Percentiles rank a stretch among this genome's conserved stretches.
These are phyloP conservation scores for Phytophthora aleatoria DNA, from an alignment of 352 stramenopile species.

Conservation along the genomic window DNA sequence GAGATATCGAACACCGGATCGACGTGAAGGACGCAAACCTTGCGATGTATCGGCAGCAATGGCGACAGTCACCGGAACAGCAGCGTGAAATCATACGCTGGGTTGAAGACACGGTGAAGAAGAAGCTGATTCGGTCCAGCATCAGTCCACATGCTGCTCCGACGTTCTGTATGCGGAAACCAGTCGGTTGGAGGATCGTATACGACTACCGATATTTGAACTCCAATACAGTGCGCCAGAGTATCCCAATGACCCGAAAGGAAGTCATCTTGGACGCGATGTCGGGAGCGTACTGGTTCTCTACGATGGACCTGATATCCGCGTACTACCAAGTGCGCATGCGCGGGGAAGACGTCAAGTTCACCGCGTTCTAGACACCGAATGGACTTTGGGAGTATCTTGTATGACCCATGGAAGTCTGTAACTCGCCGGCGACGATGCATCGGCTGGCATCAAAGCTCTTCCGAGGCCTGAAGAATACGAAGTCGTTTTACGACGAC, in stretches of 20 bases:
- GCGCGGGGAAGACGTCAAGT: neutral
- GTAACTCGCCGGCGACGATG: constrained; percentile 6
- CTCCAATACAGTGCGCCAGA: neutral
- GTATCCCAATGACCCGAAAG: neutral
- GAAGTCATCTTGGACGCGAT: neutral
- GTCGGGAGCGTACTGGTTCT: neutral
- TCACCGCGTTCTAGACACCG: constrained; percentile 1
- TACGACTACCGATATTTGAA: neutral
- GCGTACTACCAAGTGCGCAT: neutral
- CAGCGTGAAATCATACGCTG: neutral
- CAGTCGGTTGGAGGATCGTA: neutral
- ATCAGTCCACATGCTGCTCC: neutral
- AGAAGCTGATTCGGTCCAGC: neutral
- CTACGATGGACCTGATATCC: neutral
- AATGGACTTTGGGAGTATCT: constrained; percentile 14
- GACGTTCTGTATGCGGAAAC: neutral
- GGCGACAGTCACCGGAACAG: too few relatives aligned
- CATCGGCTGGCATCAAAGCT: constrained; percentile 10
- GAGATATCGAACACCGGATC: neutral
- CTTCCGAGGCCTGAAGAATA: neutral
- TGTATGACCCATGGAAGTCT: constrained; percentile 6
- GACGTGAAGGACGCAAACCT: neutral
- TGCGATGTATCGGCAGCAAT: neutral
- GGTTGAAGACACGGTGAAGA: neutral
- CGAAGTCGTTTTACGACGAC: constrained; percentile 11